These are phyloP conservation scores for Solanum dulcamara DNA, from an alignment of 257 asterid species.

Conservation along the genomic window DNA sequence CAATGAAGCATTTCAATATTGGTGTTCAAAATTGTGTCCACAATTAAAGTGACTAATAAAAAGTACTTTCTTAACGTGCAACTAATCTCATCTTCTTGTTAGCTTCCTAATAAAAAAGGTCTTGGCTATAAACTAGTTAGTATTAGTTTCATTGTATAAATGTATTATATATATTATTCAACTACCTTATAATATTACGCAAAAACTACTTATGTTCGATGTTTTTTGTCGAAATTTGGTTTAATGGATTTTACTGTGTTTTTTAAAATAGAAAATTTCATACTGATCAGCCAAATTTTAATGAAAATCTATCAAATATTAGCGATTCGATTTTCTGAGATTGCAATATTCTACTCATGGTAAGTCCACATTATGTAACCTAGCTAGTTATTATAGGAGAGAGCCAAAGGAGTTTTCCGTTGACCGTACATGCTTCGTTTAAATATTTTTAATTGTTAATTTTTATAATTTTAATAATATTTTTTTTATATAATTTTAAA, in stretches of 20 bases:
- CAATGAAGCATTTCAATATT: neutral
- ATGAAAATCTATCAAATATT: fast-evolving
- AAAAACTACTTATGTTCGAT: neutral
- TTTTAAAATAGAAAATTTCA: no score
- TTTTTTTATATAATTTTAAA: neutral
- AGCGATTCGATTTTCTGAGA: fast-evolving
- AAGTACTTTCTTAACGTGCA: neutral
- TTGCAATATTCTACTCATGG: fast-evolving
- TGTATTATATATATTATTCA: neutral
- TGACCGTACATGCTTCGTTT: neutral
- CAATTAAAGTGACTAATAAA: neutral
- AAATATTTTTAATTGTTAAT: neutral
- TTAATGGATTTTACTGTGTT: no score
- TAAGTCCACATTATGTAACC: fast-evolving
- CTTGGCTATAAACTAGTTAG: neutral
- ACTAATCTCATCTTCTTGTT: neutral
- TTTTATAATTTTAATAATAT: neutral
- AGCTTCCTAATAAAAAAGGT: neutral
- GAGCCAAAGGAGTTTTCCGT: fast-evolving
- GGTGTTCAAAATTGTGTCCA: neutral
- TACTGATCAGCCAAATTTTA: neutral
- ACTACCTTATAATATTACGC: neutral
- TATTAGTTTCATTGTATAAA: neutral
- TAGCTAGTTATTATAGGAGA: neutral
- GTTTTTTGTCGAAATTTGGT: neutral